Evolutionary conservation across 495 filamentous ascomycete species (phyloP).

Genomic region (Podospora bellae-mahoneyi): DNA sequence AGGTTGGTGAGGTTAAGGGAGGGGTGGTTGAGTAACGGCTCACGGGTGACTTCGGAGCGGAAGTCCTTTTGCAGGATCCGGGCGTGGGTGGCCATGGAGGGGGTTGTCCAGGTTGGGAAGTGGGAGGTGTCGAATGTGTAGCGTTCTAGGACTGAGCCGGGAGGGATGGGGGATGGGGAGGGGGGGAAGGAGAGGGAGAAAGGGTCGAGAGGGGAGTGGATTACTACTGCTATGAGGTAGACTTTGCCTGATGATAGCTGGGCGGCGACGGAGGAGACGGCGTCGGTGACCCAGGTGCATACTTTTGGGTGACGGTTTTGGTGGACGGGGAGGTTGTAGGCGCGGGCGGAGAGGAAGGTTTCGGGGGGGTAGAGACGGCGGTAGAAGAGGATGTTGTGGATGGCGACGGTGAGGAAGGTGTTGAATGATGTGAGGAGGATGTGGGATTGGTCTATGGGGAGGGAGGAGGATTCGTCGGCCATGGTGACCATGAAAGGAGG

Average conservation of each 20-base stretch:
- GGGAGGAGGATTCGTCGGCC: constrained; percentile 2
- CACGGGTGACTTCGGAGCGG: constrained; percentile 37
- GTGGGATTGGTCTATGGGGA: constrained; percentile 32
- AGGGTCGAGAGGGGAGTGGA: constrained; percentile 53
- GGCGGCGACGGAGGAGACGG: constrained; percentile 67
- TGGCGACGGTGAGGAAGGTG: constrained; percentile 80
- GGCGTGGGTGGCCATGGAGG: constrained; percentile 36
- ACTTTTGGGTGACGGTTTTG: constrained; percentile 88
- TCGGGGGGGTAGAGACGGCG: constrained; percentile 75
- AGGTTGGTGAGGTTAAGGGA: constrained; percentile 24
- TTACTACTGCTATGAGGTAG: constrained; percentile 67
- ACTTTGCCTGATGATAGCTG: constrained; percentile 63
- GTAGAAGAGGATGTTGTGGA: constrained; percentile 91
- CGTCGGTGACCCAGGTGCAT: constrained; percentile 86
- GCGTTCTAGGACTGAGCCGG: constrained; percentile 61
- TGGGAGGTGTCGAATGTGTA: constrained; percentile 78
- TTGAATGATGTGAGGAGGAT: constrained; percentile 58
- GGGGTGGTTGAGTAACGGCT: constrained; percentile 6
- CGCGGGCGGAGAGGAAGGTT: constrained; percentile 77
- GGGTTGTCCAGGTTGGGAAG: constrained; percentile 60
- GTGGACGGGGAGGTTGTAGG: constrained; percentile 85
- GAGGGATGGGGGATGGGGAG: constrained; percentile 9
- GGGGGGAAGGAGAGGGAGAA: constrained; percentile 1
- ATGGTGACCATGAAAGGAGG: background rate
- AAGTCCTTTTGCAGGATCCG: constrained; percentile 40